Evolutionary conservation across 169 alveolate genomes (phyloP).

Genomic region (Babesia ovis): DNA sequence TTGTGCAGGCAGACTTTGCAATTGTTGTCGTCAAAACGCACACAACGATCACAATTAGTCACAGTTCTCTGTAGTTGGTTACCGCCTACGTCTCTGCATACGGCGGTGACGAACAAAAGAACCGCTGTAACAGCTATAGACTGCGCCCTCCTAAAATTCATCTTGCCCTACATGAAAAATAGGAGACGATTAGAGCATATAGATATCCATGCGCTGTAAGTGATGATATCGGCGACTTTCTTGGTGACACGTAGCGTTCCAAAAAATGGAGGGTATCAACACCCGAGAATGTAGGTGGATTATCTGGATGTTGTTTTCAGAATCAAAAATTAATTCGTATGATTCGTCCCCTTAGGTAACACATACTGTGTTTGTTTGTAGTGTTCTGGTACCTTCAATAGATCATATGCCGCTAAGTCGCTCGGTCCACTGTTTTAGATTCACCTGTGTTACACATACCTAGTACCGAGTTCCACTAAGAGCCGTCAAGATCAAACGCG

Average conservation of each 20-base stretch:
- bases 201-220: neutral
- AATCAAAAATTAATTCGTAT: neutral
- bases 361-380: neutral
- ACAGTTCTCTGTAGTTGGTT: neutral
- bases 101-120: neutral
- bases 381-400: neutral
- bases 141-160: slow-evolving; percentile 11
- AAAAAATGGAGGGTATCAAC: too few species aligned
- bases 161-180: neutral
- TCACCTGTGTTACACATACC: slow-evolving; percentile 4
- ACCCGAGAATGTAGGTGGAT: too few species aligned
- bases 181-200: neutral
- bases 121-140: slow-evolving; percentile 2
- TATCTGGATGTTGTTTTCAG: too few species aligned
- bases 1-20: slow-evolving; percentile 8
- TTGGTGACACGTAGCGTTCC: too few species aligned
- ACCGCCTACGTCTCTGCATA: neutral
- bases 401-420: slow-evolving; percentile 45
- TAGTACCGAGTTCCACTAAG: neutral
- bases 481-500: too few species aligned
- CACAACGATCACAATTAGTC: neutral
- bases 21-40: slow-evolving; percentile 4
- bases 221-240: too few species aligned
- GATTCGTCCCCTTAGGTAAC: neutral
- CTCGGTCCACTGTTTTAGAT: slow-evolving; percentile 31